Evolutionary conservation across 2,329 filamentous ascomycete species (phyloP).

Genomic region (Triangularia verruculosa): DNA sequence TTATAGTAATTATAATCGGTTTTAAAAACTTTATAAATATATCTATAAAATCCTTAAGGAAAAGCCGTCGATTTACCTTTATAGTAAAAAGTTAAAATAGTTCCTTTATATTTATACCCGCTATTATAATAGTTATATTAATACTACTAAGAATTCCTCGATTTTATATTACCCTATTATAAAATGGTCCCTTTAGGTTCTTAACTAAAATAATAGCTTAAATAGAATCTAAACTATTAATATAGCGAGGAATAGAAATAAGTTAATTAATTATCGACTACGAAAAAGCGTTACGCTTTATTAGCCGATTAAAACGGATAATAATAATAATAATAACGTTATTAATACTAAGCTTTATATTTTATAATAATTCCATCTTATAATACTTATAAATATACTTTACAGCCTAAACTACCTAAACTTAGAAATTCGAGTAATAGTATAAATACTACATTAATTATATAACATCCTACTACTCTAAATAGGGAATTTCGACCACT

Average conservation of each 20-base stretch:
- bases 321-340: slow-evolving; percentile 39
- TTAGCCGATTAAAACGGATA: slow-evolving; percentile 51
- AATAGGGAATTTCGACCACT: no score
- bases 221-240: slow-evolving; percentile 29
- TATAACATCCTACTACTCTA: background rate
- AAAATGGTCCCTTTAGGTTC: slow-evolving; percentile 34
- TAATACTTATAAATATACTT: no score
- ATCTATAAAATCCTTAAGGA: slow-evolving; percentile 38
- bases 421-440: background rate
- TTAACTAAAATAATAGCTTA: slow-evolving; percentile 39
- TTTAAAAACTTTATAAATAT: slow-evolving; percentile 39
- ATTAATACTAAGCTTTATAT: slow-evolving; percentile 7
- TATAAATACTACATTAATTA: background rate
- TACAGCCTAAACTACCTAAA: no score
- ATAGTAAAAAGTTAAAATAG: slow-evolving; percentile 30
- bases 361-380: slow-evolving; percentile 16
- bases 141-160: no score
- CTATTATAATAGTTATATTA: slow-evolving; percentile 17
- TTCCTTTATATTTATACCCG: slow-evolving; percentile 37
- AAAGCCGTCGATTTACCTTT: slow-evolving; percentile 30
- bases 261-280: slow-evolving; percentile 48
- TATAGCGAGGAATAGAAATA: slow-evolving; percentile 30
- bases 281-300: slow-evolving; percentile 59
- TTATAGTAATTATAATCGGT: slow-evolving; percentile 48
- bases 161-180: slow-evolving; percentile 33